These are phyloP conservation scores for Colletotrichum siamense DNA, from an alignment of 2,329 filamentous ascomycete genomes.

Conservation along the genomic window DNA sequence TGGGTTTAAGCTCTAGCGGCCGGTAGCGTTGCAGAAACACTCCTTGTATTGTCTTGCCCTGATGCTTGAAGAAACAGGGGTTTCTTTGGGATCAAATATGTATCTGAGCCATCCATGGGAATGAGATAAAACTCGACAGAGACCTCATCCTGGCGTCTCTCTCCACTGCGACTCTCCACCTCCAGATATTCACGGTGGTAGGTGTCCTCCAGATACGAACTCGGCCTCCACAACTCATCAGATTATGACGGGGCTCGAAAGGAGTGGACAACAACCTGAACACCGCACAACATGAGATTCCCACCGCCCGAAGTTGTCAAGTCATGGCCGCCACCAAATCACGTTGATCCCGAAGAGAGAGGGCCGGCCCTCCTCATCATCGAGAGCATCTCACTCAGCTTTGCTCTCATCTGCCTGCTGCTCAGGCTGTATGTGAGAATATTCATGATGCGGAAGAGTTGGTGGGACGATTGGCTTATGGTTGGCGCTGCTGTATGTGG, in stretches of 20 bases:
- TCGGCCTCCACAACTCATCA: neutral
- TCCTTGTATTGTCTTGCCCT: neutral
- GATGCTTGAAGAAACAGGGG: neutral
- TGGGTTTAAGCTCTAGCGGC: neutral
- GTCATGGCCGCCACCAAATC: neutral
- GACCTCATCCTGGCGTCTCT: neutral
- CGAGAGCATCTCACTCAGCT: constrained; percentile 36
- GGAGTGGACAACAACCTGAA: neutral
- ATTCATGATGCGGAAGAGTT: constrained; percentile 35
- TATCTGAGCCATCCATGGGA: neutral
- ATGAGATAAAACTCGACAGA: neutral
- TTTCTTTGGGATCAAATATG: neutral
- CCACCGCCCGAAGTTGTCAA: neutral
- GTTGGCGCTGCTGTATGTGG: constrained; percentile 38
- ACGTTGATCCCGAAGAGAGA: neutral
- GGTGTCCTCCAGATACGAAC: neutral
- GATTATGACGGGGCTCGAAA: neutral
- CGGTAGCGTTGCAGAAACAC: neutral
- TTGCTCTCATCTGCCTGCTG: constrained; percentile 38
- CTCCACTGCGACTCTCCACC: neutral
- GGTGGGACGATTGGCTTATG: constrained; percentile 49
- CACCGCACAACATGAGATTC: neutral
- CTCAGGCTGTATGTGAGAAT: constrained; percentile 44
- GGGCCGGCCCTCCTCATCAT: constrained; percentile 39
- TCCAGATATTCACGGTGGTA: neutral